A percentile compares a stretch with the other conserved stretches of the same genome.
phyloP scores from a whole-genome alignment of 805 yeast genomes.

The Candida krabiensis region DNA sequence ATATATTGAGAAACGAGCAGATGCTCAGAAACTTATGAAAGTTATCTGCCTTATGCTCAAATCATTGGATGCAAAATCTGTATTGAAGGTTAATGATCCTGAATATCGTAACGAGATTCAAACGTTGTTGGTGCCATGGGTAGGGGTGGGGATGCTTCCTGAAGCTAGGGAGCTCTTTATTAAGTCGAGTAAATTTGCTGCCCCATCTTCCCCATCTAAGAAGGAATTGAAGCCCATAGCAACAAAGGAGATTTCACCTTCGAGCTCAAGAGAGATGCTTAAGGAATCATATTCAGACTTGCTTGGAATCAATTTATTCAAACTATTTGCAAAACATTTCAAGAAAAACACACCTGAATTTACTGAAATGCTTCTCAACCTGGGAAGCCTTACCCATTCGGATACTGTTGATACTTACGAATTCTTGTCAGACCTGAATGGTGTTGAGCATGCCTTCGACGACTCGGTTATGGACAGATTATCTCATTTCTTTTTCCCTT shows the following conservation, averaged over 20 bases:
- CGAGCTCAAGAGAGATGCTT: neutral
- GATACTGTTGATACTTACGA: constrained; percentile 20
- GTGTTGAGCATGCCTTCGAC: constrained; percentile 14
- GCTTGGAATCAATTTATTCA: constrained; percentile 8
- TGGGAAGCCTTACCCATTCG: constrained; percentile 19
- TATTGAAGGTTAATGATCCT: constrained; percentile 42
- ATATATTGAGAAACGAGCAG: constrained; percentile 32
- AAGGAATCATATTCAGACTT: constrained; percentile 1
- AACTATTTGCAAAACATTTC: constrained; percentile 16
- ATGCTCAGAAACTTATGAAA: constrained; percentile 43
- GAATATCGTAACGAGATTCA: constrained; percentile 63
- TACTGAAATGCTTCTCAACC: constrained; percentile 18
- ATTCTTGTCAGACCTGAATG: constrained; percentile 24
- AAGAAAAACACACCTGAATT: constrained; percentile 13
- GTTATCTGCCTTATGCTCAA: constrained; percentile 64
- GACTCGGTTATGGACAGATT: constrained; percentile 11
- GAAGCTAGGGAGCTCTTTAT: constrained; percentile 60
- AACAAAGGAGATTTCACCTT: neutral
- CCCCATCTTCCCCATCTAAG: too few species aligned
- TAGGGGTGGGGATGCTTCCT: constrained; percentile 49
- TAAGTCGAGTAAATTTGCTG: constrained; percentile 12
- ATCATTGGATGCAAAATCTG: constrained; percentile 45
- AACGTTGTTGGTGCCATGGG: constrained; percentile 62
- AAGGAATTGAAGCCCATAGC: too few species aligned
- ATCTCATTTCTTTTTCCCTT: constrained; percentile 23